Conservation (phyloP, 1,284 basidiomycete genomes). For the Irpex lacteus region DNA sequence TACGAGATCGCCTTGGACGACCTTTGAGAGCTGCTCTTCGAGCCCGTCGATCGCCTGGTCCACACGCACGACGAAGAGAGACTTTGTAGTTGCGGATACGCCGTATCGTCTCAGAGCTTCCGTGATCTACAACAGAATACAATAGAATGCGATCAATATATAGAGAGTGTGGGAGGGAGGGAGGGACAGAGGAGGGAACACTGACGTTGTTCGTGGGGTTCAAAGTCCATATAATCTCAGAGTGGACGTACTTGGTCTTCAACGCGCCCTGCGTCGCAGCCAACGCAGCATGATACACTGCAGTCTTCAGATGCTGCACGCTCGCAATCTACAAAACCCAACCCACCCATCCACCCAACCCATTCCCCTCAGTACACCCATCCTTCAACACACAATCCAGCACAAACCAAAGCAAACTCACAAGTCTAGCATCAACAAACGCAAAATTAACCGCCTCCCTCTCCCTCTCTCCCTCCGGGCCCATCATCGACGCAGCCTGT, state of each 20-base stretch:
- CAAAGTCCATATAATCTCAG: conserved; percentile 81
- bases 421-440: conserved; percentile 68
- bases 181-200: neutral
- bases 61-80: conserved; percentile 76
- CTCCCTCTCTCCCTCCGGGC: conserved; percentile 38
- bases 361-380: too few species aligned
- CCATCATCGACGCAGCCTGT: conserved; percentile 57
- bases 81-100: conserved; percentile 62
- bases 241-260: conserved; percentile 79
- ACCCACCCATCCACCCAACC: too few species aligned
- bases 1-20: conserved; percentile 55
- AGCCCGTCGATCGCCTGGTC: conserved; percentile 36
- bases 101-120: conserved; percentile 87
- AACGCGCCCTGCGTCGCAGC: conserved; percentile 57
- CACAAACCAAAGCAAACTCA: too few species aligned
- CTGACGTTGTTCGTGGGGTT: conserved; percentile 83
- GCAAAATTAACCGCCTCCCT: conserved; percentile 79
- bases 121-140: too few species aligned
- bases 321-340: conserved; percentile 61
- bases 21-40: conserved; percentile 46
- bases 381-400: too few species aligned
- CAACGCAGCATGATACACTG: conserved; percentile 76
- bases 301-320: conserved; percentile 73
- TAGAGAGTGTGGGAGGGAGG: neutral
- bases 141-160: too few species aligned